Conservation (phyloP, 306 rosid species). For the Malus domestica region ASM211411v1 NC_041791.1:8360001-8360500, state of each 20-base stretch:
- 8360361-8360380: neutral
- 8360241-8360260: neutral
- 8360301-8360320: conserved; percentile 99
- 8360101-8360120: neutral
- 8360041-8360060: neutral
- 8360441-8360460: neutral
- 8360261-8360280: conserved; percentile 71
- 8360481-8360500: neutral
- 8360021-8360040: neutral
- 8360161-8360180: neutral
- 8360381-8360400: neutral
- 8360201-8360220: neutral
- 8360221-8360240: conserved; percentile 1
- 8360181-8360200: neutral
- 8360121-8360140: neutral
- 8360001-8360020: neutral
- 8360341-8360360: conserved; percentile 91
- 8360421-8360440: neutral
- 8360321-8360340: conserved; percentile 92
- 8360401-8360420: neutral
- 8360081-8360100: neutral
- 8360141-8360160: neutral
- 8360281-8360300: conserved; percentile 94
- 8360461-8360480: neutral
- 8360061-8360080: neutral